Evolutionary conservation across 768 basidiomycete species (phyloP).

Genomic region (Termitomyces sp.): DNA sequence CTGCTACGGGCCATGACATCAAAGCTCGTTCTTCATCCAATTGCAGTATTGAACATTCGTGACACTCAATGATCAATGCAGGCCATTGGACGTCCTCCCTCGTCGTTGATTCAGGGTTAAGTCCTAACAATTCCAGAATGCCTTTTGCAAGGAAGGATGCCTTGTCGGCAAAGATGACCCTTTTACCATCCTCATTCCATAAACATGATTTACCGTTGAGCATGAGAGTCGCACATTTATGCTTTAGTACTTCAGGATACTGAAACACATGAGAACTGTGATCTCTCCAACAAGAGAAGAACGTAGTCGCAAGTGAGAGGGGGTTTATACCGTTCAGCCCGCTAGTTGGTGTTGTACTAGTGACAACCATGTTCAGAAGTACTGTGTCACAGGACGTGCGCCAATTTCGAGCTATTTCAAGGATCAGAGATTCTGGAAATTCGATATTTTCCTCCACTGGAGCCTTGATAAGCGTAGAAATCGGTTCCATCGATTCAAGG

Average conservation of each 20-base stretch:
- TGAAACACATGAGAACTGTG: no score
- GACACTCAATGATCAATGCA: neutral
- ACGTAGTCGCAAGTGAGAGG: neutral
- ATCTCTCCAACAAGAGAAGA: neutral
- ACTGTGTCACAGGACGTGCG: neutral
- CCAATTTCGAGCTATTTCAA: neutral
- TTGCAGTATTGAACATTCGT: neutral
- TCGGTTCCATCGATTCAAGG: neutral
- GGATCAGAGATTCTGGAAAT: neutral
- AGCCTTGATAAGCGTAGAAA: neutral
- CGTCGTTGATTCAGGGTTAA: neutral
- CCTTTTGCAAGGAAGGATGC: neutral
- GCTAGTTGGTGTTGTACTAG: neutral
- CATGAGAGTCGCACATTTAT: neutral
- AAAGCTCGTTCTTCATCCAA: neutral
- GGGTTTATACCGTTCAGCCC: neutral
- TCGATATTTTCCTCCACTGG: neutral
- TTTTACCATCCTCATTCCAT: neutral
- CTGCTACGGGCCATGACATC: constrained; percentile 6
- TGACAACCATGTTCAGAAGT: neutral
- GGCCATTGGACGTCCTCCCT: neutral
- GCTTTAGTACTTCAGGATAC: constrained; percentile 1
- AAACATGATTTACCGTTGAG: neutral
- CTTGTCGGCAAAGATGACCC: neutral
- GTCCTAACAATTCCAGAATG: constrained; percentile 2